These are phyloP conservation scores for Prunus padus DNA, from an alignment of 306 rosid genomes.

Conservation along the genomic window DNA sequence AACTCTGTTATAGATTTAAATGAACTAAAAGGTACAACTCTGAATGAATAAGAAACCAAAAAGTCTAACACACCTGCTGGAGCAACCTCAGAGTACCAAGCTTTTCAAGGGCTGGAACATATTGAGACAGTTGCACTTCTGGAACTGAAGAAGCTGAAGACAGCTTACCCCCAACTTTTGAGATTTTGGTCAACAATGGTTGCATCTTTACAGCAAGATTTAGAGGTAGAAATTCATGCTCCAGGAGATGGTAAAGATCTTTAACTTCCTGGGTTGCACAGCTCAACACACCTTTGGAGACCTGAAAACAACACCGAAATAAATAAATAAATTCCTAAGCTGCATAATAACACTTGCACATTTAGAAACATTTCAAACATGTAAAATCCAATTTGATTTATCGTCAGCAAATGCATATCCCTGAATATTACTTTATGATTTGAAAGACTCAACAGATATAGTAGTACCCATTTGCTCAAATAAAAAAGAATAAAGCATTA, in stretches of 20 bases:
- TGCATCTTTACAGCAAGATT: slow-evolving; percentile 79
- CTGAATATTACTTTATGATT: too few relatives aligned
- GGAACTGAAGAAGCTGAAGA: slow-evolving; percentile 91
- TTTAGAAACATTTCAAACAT: neutral
- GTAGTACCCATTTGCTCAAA: neutral
- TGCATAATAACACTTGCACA: neutral
- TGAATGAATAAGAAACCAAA: neutral
- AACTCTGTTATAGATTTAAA: neutral
- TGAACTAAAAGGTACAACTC: neutral
- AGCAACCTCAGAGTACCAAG: slow-evolving; percentile 92
- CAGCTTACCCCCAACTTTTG: slow-evolving; percentile 85
- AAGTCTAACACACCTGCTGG: slow-evolving; percentile 66
- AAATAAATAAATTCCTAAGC: neutral
- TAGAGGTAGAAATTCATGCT: slow-evolving; percentile 79
- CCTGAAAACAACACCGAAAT: slow-evolving; percentile 36
- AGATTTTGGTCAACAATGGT: slow-evolving; percentile 65
- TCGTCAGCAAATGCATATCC: too few relatives aligned
- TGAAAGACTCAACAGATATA: too few relatives aligned
- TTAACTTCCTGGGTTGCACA: slow-evolving; percentile 95
- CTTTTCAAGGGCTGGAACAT: slow-evolving; percentile 70
- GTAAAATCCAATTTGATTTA: neutral
- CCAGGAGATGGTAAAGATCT: slow-evolving; percentile 82
- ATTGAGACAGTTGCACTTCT: slow-evolving; percentile 80
- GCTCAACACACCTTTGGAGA: slow-evolving; percentile 85
- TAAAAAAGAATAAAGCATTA: neutral